phyloP scores from a whole-genome alignment of 805 yeast species.

The Candida sanyiensis region DNA sequence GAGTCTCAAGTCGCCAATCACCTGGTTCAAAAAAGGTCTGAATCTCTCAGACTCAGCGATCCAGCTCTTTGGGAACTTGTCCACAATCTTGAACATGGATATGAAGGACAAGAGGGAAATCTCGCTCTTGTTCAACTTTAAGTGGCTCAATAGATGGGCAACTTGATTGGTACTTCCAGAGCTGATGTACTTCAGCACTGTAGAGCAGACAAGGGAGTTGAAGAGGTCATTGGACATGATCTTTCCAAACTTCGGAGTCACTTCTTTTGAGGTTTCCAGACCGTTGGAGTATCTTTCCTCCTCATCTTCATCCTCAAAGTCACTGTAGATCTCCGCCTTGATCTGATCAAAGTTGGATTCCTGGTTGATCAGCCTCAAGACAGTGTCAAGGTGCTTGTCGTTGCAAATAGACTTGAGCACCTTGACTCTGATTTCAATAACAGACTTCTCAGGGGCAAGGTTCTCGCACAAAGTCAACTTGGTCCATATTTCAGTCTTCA shows the following conservation, averaged over 20 bases:
- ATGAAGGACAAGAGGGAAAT: constrained; percentile 24
- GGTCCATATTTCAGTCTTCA: constrained; percentile 24
- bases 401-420: constrained; percentile 27
- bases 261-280: constrained; percentile 1
- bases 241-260: constrained; percentile 18
- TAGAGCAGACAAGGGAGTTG: constrained; percentile 22
- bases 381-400: constrained; percentile 23
- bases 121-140: constrained; percentile 17
- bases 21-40: constrained; percentile 13
- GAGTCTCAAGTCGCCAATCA: constrained; percentile 23
- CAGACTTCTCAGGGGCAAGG: constrained; percentile 23
- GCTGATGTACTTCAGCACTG: constrained; percentile 21
- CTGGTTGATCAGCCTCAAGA: constrained; percentile 16
- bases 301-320: constrained; percentile 8
- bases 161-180: constrained; percentile 15
- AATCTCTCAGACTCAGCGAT: constrained; percentile 11
- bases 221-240: constrained; percentile 22
- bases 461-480: constrained; percentile 21
- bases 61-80: constrained; percentile 25
- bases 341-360: constrained; percentile 6
- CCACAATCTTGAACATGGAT: constrained; percentile 23
- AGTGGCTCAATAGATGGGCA: constrained; percentile 16
- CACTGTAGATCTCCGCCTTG: constrained; percentile 2
- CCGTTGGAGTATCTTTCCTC: too few relatives aligned
- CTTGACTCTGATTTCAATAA: constrained; percentile 25